Base-by-base conservation (phyloP, 1,139 yeast genomes). In the Pichia sp. region DNA sequence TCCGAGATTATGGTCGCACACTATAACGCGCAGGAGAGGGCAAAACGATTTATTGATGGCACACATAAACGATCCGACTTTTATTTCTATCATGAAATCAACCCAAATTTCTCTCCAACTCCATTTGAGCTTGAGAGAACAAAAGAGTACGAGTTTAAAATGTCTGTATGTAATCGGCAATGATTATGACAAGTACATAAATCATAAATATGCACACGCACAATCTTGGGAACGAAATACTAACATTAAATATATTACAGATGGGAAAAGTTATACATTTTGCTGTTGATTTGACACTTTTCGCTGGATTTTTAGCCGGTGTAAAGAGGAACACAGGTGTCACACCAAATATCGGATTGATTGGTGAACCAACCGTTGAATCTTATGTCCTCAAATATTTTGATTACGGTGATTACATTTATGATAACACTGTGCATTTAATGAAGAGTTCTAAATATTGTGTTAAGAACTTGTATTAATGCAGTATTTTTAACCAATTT, bases 291-390 rank as follows among this genome's bases (percentile, higher is more conserved):
- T 70, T 88, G 35, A 78, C 81, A 2, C 69, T 91, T 33, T 70
- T 87, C 5, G 83, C 96, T 1, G 82, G 95, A 0, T 75, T 88
- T 41, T 68, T 91, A 42, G 95, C 97, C 1, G 97, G 96, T 2
- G 78, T 91, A 38, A 86, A 82, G 63, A 76, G 95, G 60, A 80
- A 80, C 53, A 82, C 96, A 4, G 97, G 97, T 0, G 68, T 89
- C 33, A 74, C 87, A 1, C 69, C 72, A 27, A 70, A 70, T 48
- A 42, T 66, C 10, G 64, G 65, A 11, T 35, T 56, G 1, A 49
- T 69, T 4, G 63, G 63, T 14, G 66, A 69, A 42, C 60, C 76
- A 38, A 82, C 80, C 30, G 65, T 81, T 11, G 73, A 73, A 54
- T 69, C 72, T 33, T 80, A 82, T 55, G 66, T 80, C 15, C 66